These are phyloP conservation scores for Fusarium bulbicola DNA, from an alignment of 2,329 filamentous ascomycete genomes.

Conservation along the genomic window DNA sequence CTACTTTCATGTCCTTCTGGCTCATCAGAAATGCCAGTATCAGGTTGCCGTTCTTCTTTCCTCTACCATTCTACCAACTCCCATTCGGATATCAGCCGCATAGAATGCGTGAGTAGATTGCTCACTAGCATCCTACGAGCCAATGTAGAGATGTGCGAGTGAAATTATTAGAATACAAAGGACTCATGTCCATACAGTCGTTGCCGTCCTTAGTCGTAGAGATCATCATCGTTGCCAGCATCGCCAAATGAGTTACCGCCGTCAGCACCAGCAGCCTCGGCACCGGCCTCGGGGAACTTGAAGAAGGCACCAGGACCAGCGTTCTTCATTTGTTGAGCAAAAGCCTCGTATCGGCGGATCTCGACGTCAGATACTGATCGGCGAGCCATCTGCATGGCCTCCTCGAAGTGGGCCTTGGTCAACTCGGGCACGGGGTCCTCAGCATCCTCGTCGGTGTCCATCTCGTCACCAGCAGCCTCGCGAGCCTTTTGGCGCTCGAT, in stretches of 20 bases:
- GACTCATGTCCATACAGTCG: constrained; percentile 37
- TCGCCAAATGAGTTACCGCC: constrained; percentile 77
- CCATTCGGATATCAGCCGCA: constrained; percentile 43
- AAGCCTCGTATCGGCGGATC: constrained; percentile 97
- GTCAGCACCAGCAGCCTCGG: constrained; percentile 68
- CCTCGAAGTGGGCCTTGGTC: constrained; percentile 96
- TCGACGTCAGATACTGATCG: constrained; percentile 96
- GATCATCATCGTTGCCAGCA: constrained; percentile 92
- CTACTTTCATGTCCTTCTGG: constrained; percentile 14
- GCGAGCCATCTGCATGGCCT: constrained; percentile 95
- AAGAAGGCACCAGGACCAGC: constrained; percentile 95
- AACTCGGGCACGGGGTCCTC: constrained; percentile 97
- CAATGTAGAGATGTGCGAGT: constrained; percentile 49
- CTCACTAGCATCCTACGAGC: constrained; percentile 26
- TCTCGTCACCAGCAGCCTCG: constrained; percentile 85
- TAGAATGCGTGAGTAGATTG: constrained; percentile 39
- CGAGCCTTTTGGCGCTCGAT: constrained; percentile 92
- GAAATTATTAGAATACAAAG: constrained; percentile 60
- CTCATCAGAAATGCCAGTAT: constrained; percentile 18
- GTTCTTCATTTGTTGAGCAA: constrained; percentile 99
- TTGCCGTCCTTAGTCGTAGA: constrained; percentile 79
- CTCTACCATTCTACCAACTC: constrained; percentile 50
- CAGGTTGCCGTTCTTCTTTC: constrained; percentile 31
- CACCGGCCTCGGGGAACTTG: constrained; percentile 86
- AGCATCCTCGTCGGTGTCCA: constrained; percentile 72